Evolutionary conservation across 1,139 yeast genomes (phyloP).

Genomic region (Hemisphaericaspora lyxosophila): DNA sequence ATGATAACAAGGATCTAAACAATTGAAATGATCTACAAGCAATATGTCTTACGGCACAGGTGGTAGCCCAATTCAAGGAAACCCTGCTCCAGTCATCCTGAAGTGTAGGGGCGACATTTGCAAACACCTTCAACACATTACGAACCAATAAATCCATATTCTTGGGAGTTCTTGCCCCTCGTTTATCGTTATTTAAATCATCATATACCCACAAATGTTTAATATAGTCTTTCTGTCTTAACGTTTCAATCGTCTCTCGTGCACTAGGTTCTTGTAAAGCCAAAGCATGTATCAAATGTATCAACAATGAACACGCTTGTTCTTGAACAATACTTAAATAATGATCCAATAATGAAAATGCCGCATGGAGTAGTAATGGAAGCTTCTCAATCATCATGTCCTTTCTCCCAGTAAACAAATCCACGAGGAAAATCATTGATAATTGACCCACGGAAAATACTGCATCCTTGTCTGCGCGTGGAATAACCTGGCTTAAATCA

Average conservation of each 20-base stretch:
- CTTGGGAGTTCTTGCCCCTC: constrained; percentile 84
- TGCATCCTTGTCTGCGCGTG: constrained; percentile 64
- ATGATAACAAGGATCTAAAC: constrained; percentile 75
- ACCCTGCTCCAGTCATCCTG: constrained; percentile 83
- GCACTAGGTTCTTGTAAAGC: constrained; percentile 57
- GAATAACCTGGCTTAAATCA: constrained; percentile 58
- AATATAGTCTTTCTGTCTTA: constrained; percentile 46
- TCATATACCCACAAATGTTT: constrained; percentile 78
- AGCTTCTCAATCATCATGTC: constrained; percentile 57
- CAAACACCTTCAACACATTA: constrained; percentile 59
- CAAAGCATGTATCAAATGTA: constrained; percentile 69
- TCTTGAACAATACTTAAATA: constrained; percentile 80
- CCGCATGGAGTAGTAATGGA: constrained; percentile 79
- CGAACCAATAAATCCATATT: constrained; percentile 80
- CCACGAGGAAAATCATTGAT: constrained; percentile 81
- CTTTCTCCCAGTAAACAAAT: constrained; percentile 61
- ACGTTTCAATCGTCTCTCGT: constrained; percentile 50
- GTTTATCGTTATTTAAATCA: constrained; percentile 73
- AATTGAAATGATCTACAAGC: constrained; percentile 96
- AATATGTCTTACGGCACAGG: constrained; percentile 94
- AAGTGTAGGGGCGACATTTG: constrained; percentile 48
- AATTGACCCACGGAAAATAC: constrained; percentile 86
- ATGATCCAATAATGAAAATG: constrained; percentile 82
- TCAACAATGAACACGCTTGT: constrained; percentile 74
- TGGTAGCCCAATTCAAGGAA: constrained; percentile 91